Evolutionary conservation across 2,329 filamentous ascomycete species (phyloP).

Genomic region (Berkeleyomyces basicola): DNA sequence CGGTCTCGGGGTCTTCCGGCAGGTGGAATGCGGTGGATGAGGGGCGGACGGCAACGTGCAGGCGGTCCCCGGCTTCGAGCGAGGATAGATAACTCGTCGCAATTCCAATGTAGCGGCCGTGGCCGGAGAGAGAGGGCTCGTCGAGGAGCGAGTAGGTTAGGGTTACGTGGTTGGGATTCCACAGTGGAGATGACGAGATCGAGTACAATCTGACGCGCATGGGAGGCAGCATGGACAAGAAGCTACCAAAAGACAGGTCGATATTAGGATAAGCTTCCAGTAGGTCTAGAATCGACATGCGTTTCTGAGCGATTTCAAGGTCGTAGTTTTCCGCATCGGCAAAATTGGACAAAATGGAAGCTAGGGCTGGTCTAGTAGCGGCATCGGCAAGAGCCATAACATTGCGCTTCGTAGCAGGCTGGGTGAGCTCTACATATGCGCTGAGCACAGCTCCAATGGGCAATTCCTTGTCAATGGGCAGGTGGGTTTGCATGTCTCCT

Average conservation of each 20-base stretch:
- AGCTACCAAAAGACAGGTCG: slow-evolving; percentile 45
- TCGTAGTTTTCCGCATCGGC: slow-evolving; percentile 29
- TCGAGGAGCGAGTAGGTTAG: slow-evolving; percentile 54
- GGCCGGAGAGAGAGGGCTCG: slow-evolving; percentile 33
- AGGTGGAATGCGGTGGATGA: slow-evolving; percentile 31
- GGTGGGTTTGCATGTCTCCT: slow-evolving; percentile 31
- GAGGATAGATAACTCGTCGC: slow-evolving; percentile 43
- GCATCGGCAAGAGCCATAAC: slow-evolving; percentile 30
- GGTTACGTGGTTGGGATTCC: slow-evolving; percentile 37
- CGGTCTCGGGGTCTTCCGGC: slow-evolving; percentile 27
- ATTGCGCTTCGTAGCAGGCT: slow-evolving; percentile 52
- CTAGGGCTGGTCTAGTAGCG: slow-evolving; percentile 28
- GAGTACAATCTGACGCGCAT: slow-evolving; percentile 69
- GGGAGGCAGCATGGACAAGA: slow-evolving; percentile 55
- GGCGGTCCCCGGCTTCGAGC: slow-evolving; percentile 26
- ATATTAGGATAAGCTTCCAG: slow-evolving; percentile 46
- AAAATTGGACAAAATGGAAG: slow-evolving; percentile 29
- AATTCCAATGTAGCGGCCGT: slow-evolving; percentile 38
- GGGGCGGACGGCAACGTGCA: slow-evolving; percentile 33
- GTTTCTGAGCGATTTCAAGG: slow-evolving; percentile 35
- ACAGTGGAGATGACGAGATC: slow-evolving; percentile 57
- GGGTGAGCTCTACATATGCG: slow-evolving; percentile 56
- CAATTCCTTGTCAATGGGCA: slow-evolving; percentile 40
- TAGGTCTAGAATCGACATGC: slow-evolving; percentile 49
- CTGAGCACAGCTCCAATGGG: slow-evolving; percentile 47